These are phyloP conservation scores for Mycena indigotica DNA, from an alignment of 768 basidiomycete species.

Conservation along the genomic window DNA sequence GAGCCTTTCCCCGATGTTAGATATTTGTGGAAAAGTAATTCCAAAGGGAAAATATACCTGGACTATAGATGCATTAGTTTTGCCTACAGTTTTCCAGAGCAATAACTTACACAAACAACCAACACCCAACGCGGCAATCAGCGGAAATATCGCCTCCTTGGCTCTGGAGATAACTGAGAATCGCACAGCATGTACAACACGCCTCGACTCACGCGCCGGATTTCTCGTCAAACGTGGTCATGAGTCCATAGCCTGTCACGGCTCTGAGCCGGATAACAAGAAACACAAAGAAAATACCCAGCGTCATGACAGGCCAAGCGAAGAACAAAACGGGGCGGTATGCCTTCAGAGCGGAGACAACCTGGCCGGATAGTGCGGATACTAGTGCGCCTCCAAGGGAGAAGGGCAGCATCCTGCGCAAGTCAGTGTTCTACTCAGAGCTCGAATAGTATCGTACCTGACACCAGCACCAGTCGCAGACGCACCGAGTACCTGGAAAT, in stretches of 20 bases:
- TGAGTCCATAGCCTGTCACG: slow-evolving; percentile 70
- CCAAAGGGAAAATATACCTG: not conserved
- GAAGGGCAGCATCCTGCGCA: slow-evolving; percentile 68
- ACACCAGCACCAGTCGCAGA: slow-evolving; percentile 73
- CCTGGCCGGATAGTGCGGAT: slow-evolving; percentile 58
- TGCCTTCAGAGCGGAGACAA: slow-evolving; percentile 56
- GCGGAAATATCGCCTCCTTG: slow-evolving; percentile 60
- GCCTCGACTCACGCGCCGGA: slow-evolving; percentile 49
- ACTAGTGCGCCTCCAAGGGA: slow-evolving; percentile 61
- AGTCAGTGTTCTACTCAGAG: not conserved
- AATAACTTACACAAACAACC: slow-evolving; percentile 48
- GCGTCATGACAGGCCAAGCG: slow-evolving; percentile 53
- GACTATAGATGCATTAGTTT: slow-evolving; percentile 2
- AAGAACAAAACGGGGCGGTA: slow-evolving; percentile 69
- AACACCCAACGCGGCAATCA: slow-evolving; percentile 66
- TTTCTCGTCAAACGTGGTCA: slow-evolving; percentile 63
- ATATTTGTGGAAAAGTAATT: slow-evolving; percentile 1
- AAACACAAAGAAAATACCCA: too few relatives aligned
- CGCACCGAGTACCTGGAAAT: slow-evolving; percentile 76
- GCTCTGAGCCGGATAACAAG: too few relatives aligned
- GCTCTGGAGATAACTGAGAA: slow-evolving; percentile 45
- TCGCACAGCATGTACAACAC: not conserved
- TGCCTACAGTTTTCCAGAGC: slow-evolving; percentile 37
- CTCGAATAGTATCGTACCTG: slow-evolving; percentile 43
- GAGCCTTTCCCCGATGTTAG: slow-evolving; percentile 52